Percentiles rank a stretch among this genome's conserved stretches.
These are phyloP conservation scores for Cytidiella melzeri DNA, from an alignment of 768 basidiomycete species.

Conservation along the genomic window DNA sequence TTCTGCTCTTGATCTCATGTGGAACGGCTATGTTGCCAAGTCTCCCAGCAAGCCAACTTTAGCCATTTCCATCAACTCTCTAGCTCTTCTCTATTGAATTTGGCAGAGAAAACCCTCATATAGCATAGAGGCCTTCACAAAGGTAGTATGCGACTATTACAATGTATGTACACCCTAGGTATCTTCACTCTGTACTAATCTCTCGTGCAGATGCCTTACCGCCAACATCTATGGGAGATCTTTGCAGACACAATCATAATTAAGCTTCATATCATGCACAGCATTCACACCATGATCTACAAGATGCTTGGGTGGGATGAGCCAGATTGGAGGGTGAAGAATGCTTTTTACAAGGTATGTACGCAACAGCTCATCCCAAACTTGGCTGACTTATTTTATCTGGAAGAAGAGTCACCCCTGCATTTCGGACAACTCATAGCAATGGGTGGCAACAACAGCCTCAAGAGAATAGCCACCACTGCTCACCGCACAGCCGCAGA, in stretches of 20 bases:
- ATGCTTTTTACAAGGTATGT: constrained; percentile 28
- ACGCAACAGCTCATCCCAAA: background rate
- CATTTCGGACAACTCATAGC: background rate
- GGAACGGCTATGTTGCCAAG: constrained; percentile 6
- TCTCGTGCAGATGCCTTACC: constrained; percentile 23
- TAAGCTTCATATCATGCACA: constrained; percentile 25
- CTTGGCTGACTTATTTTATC: background rate
- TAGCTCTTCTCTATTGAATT: constrained; percentile 4
- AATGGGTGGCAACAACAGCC: constrained; percentile 9
- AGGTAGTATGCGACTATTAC: constrained; percentile 13
- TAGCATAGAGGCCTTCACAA: constrained; percentile 12
- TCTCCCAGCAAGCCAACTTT: background rate
- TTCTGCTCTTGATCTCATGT: constrained; percentile 9
- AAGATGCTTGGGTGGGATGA: constrained; percentile 22
- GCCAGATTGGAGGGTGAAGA: constrained; percentile 27
- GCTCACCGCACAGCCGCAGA: constrained; percentile 3
- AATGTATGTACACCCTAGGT: constrained; percentile 3
- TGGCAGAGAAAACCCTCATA: constrained; percentile 10
- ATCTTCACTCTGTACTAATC: too few species aligned
- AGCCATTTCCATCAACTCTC: constrained; percentile 9
- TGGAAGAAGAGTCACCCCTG: constrained; percentile 3
- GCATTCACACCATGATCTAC: constrained; percentile 19
- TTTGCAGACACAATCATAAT: constrained; percentile 31
- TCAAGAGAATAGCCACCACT: constrained; percentile 4
- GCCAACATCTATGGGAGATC: constrained; percentile 13